Evolutionary conservation across 179 eudicot genomes (phyloP).

Genomic region (Beta lomatogona): DNA sequence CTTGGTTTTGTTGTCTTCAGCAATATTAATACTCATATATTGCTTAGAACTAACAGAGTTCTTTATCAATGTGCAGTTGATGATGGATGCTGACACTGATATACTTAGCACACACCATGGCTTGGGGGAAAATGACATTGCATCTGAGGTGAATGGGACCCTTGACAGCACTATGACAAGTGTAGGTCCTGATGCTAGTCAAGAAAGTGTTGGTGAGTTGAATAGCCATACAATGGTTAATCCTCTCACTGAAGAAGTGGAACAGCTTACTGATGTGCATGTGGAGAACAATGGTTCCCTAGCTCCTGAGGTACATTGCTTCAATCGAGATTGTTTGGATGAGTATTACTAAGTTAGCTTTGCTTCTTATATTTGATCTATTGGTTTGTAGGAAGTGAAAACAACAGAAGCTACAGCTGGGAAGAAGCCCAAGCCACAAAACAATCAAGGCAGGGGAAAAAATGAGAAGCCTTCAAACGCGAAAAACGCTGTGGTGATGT

Average conservation of each 20-base stretch:
- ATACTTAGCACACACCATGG: slow-evolving; percentile 25
- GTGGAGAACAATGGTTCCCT: slow-evolving; percentile 34
- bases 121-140: slow-evolving; percentile 20
- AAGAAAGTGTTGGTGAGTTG: slow-evolving; percentile 28
- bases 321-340: background rate
- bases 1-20: background rate
- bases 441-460: slow-evolving; percentile 46
- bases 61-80: slow-evolving; percentile 29
- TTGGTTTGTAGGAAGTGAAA: slow-evolving; percentile 49
- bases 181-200: slow-evolving; percentile 28
- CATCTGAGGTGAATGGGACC: slow-evolving; percentile 31
- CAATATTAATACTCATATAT: background rate
- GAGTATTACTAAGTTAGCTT: background rate
- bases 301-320: slow-evolving; percentile 42
- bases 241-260: slow-evolving; percentile 26
- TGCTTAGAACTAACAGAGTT: slow-evolving; percentile 8
- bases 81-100: slow-evolving; percentile 55
- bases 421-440: slow-evolving; percentile 45
- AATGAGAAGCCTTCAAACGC: slow-evolving; percentile 44
- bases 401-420: slow-evolving; percentile 29
- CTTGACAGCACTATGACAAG: slow-evolving; percentile 32
- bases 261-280: slow-evolving; percentile 22
- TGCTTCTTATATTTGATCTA: slow-evolving; percentile 11
- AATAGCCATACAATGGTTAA: slow-evolving; percentile 17
- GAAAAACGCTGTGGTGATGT: slow-evolving; percentile 22